These are phyloP conservation scores for Coelastrella sp. DNA, from an alignment of 139 green algal genomes.

Conservation along the genomic window DNA sequence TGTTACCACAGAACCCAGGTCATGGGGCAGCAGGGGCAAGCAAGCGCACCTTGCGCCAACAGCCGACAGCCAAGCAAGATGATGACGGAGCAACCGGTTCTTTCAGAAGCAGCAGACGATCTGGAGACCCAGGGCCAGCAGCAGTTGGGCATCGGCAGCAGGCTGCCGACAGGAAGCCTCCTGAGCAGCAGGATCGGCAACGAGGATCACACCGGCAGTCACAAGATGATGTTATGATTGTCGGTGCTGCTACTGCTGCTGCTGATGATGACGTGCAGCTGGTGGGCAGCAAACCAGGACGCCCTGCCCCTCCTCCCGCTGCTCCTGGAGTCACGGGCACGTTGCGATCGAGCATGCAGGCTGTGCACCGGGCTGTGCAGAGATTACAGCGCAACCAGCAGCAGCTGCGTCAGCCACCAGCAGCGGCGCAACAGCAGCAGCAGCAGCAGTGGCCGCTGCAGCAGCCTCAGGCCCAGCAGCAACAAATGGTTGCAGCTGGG, in stretches of 20 bases:
- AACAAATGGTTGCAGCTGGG: neutral
- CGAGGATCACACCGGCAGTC: too few species aligned
- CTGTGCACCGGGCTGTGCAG: neutral
- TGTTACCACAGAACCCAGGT: too few species aligned
- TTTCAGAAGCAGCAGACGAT: too few species aligned
- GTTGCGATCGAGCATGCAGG: neutral
- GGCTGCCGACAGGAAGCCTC: too few species aligned
- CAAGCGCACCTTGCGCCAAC: too few species aligned
- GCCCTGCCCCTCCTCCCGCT: neutral
- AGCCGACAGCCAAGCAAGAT: too few species aligned
- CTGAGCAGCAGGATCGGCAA: too few species aligned
- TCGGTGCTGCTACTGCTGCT: too few species aligned
- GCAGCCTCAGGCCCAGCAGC: neutral
- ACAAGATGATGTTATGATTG: neutral
- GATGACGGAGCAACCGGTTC: too few species aligned
- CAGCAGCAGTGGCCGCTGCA: slow-evolving; percentile 1
- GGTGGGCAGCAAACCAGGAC: neutral
- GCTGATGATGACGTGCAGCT: neutral
- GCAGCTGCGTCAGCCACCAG: neutral
- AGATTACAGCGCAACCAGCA: neutral
- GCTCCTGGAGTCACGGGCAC: neutral
- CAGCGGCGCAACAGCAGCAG: neutral
- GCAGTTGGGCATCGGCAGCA: neutral
- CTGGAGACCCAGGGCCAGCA: neutral
- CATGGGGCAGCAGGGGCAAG: too few species aligned